Evolutionary conservation across 768 basidiomycete species (phyloP), one percentile per base, ranked within the genome.

Genomic region (Suillus americanus): DNA sequence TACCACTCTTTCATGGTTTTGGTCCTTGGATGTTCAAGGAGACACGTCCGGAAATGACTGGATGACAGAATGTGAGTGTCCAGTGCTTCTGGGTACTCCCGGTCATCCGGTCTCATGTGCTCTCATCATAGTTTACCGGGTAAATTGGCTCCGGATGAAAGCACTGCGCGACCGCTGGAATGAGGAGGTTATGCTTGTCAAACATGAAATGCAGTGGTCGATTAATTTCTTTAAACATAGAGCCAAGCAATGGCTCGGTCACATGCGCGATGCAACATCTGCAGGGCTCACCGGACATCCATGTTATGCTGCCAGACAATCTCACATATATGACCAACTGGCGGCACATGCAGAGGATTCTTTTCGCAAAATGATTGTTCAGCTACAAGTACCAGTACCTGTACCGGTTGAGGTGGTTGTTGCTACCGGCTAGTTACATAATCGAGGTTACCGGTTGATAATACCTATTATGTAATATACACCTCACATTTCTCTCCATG

Each of bases 31-130:
- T 57, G 48, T 63, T 1, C 33, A 33, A 28, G 16, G 40, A 9
- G 63, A 66, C 38, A 46, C n/a, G 2, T 28, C 16, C 2, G 28
- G 18, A 13, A 55, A 56, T 59, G 56, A 66, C 43, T 66, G 62
- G 57, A 66, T 66, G 65, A 43, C 61, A 5, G 56, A 66, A 64
- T 63, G 62, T 64, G 48, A 33, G 61, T n/a, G 43, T 63, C 41
- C 10, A 3, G 20, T 48, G 40, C 43, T 28, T 25, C 14, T 18
- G 28, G 45, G 8, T 4, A n/a, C 25, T 14, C 12, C 23, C 13
- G 5, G 18, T 20, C 1, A 13, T 63, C n/a, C 38, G 33, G 33
- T 40, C 46, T 48, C 23, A 48, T 20, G 9, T 45, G 46, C 41
- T 40, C 8, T 35, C 3, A 30, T 25, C 3, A 25, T 62, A 66